Percentiles rank a stretch among this genome's conserved stretches.
Evolutionary conservation across 2,329 filamentous ascomycete genomes (phyloP).

Genomic region (Lomentospora prolificans): DNA sequence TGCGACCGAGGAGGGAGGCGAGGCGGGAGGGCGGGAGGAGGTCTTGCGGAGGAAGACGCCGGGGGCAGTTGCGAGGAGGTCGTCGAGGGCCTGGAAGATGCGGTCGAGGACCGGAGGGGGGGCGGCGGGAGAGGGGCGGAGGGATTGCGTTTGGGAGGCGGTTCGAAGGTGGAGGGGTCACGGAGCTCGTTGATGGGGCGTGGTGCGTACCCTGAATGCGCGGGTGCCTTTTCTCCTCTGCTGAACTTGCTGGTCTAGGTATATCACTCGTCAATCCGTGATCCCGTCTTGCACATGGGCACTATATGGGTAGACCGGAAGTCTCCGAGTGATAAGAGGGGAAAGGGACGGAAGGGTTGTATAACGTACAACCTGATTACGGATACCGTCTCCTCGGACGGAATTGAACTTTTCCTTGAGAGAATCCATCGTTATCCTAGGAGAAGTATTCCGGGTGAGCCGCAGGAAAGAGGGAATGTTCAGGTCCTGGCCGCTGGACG

Average conservation of each 20-base stretch:
- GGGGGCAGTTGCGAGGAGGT: conserved; percentile 47
- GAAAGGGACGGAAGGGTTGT: not conserved
- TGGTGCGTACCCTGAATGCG: conserved; percentile 26
- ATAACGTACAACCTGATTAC: conserved; percentile 1
- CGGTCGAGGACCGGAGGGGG: conserved; percentile 35
- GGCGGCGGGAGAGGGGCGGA: conserved; percentile 22
- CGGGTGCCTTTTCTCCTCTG: conserved; percentile 13
- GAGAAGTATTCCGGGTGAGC: not conserved
- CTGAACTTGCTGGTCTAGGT: not conserved
- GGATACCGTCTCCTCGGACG: conserved; percentile 3
- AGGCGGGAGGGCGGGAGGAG: conserved; percentile 22
- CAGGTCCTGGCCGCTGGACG: not conserved
- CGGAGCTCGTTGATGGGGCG: conserved; percentile 60
- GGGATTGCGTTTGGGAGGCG: conserved; percentile 58
- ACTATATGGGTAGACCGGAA: too few relatives aligned
- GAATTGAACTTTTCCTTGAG: conserved; percentile 5
- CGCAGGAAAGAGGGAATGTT: not conserved
- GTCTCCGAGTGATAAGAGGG: not conserved
- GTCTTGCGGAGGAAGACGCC: conserved; percentile 33
- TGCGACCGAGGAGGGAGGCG: conserved; percentile 14
- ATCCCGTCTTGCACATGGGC: too few relatives aligned
- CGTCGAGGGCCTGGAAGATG: not conserved
- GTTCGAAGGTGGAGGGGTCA: conserved; percentile 69
- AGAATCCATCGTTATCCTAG: not conserved
- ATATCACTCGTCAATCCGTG: too few relatives aligned